Conservation (phyloP, 345 rosid species). For the Populus deltoides region DNA sequence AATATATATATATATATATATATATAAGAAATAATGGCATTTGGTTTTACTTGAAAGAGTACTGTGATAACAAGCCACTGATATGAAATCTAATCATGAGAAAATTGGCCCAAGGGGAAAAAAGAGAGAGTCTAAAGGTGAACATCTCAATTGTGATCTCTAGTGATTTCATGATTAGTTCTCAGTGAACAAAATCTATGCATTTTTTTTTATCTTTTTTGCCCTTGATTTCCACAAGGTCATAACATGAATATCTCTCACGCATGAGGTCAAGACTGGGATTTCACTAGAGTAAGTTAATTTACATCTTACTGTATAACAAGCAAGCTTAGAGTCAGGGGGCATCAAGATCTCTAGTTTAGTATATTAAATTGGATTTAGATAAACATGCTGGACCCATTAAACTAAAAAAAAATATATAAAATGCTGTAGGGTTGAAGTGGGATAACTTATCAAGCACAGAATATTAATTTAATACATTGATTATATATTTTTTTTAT, state of each 20-base stretch:
- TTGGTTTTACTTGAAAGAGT: neutral
- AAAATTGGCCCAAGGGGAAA: neutral
- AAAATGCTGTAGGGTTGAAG: neutral
- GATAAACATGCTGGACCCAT: constrained; percentile 11
- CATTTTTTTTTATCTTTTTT: neutral
- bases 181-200: neutral
- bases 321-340: neutral
- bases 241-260: neutral
- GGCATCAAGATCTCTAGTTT: constrained; percentile 15
- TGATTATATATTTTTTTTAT: neutral
- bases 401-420: neutral
- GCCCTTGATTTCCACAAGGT: neutral
- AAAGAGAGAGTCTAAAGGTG: neutral
- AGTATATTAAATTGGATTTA: neutral
- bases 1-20: no score
- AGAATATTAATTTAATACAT: neutral
- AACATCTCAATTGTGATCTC: neutral
- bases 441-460: neutral
- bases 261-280: neutral
- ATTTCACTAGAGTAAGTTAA: neutral
- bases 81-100: neutral
- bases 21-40: no score
- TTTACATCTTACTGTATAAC: neutral
- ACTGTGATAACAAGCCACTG: neutral
- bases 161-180: neutral